Percentiles rank a stretch among this genome's conserved stretches.
Evolutionary conservation across 2,329 filamentous ascomycete genomes (phyloP).

Genomic region (Chaetoscypha palmicola): DNA sequence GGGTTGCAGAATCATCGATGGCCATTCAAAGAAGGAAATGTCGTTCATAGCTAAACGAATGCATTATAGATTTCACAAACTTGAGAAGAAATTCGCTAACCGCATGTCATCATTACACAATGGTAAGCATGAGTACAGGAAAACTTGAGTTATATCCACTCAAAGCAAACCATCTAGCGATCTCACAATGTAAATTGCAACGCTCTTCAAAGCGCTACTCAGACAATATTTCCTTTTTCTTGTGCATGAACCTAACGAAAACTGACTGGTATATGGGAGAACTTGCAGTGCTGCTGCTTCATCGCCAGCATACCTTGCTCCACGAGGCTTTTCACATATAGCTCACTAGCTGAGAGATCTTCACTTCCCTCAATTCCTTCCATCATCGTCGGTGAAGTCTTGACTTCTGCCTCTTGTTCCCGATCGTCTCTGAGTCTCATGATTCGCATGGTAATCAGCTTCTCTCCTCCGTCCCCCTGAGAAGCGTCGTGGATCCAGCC

Average conservation of each 20-base stretch:
- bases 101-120: too few species aligned
- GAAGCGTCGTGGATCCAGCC: neutral
- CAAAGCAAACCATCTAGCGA: too few species aligned
- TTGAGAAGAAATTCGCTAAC: too few species aligned
- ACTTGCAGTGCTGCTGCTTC: neutral
- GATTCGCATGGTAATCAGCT: neutral
- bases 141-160: too few species aligned
- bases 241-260: neutral
- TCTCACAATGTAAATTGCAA: too few species aligned
- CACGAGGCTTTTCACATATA: neutral
- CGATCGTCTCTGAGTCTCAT: neutral
- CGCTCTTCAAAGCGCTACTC: too few species aligned
- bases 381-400: neutral
- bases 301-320: conserved; percentile 1
- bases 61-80: too few species aligned
- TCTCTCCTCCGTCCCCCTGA: neutral
- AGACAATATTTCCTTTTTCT: too few species aligned
- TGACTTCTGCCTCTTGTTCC: neutral
- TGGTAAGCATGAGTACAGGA: too few species aligned
- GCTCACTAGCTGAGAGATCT: neutral
- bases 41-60: too few species aligned
- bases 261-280: neutral
- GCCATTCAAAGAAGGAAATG: too few species aligned
- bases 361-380: neutral
- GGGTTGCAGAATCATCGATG: too few species aligned